These are phyloP conservation scores for Aspergillus glaucus DNA, from an alignment of 2,329 filamentous ascomycete species.

Conservation along the genomic window DNA sequence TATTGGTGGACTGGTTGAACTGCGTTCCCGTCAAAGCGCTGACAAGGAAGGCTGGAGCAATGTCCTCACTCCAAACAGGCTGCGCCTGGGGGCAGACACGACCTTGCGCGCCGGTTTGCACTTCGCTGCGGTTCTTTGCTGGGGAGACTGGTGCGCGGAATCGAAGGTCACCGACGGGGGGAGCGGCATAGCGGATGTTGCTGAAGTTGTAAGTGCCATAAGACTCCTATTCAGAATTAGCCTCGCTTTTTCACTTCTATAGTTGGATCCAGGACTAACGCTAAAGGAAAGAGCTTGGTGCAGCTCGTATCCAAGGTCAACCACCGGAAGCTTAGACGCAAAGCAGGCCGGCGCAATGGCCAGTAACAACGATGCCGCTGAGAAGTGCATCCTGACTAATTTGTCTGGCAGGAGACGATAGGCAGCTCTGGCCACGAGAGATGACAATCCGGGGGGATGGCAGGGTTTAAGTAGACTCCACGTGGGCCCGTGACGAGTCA, in stretches of 20 bases:
- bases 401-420: neutral
- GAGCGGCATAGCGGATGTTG: constrained; percentile 52
- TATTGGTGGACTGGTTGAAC: constrained; percentile 15
- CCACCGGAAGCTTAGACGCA: constrained; percentile 24
- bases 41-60: constrained; percentile 13
- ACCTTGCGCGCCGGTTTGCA: constrained; percentile 42
- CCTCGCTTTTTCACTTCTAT: constrained; percentile 5
- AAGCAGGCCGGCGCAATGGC: constrained; percentile 11
- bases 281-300: constrained; percentile 36
- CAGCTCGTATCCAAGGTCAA: constrained; percentile 52
- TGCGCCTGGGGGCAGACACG: constrained; percentile 41
- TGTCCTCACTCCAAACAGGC: constrained; percentile 39
- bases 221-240: constrained; percentile 20
- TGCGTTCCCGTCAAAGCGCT: constrained; percentile 8
- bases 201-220: constrained; percentile 48
- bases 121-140: constrained; percentile 34
- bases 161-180: constrained; percentile 46
- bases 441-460: neutral
- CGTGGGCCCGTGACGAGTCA: too few species aligned
- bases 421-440: neutral
- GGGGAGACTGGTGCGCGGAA: constrained; percentile 45
- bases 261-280: constrained; percentile 5
- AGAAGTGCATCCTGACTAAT: neutral
- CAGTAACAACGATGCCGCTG: constrained; percentile 4
- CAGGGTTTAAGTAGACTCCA: neutral